Percentiles rank a stretch among this genome's conserved stretches.
phyloP scores from a whole-genome alignment of 2,329 filamentous ascomycete species.

The Sordariomycetes sp. region DNA sequence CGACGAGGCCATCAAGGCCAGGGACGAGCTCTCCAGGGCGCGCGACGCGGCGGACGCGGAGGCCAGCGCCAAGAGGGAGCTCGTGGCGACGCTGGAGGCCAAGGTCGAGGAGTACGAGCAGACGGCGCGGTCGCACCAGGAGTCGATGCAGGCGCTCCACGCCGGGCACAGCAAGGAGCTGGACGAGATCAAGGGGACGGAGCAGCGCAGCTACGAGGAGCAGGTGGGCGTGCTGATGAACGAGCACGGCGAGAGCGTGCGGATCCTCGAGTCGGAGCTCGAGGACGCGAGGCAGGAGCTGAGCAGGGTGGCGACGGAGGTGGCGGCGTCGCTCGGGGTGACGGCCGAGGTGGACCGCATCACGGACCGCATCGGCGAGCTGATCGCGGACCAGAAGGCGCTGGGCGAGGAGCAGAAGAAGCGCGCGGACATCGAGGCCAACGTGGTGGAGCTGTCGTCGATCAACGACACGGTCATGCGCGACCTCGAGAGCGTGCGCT shows the following conservation, averaged over 20 bases:
- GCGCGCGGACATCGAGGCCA: constrained; percentile 37
- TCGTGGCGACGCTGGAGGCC: constrained; percentile 42
- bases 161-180: constrained; percentile 39
- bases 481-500: constrained; percentile 52
- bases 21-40: constrained; percentile 17
- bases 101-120: constrained; percentile 51
- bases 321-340: constrained; percentile 48
- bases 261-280: constrained; percentile 50
- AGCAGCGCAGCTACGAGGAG: constrained; percentile 44
- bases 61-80: constrained; percentile 30
- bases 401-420: constrained; percentile 49
- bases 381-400: constrained; percentile 43
- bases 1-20: constrained; percentile 46
- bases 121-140: constrained; percentile 42
- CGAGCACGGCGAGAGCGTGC: constrained; percentile 46
- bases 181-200: constrained; percentile 32
- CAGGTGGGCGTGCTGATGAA: constrained; percentile 47
- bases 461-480: constrained; percentile 50
- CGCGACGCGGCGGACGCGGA: constrained; percentile 41
- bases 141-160: constrained; percentile 37
- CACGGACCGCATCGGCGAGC: constrained; percentile 46
- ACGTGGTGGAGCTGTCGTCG: constrained; percentile 42
- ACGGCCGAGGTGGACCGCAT: constrained; percentile 60
- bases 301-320: constrained; percentile 51
- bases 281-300: constrained; percentile 56